These are phyloP conservation scores for Oryza glaberrima DNA, from an alignment of 176 grass and related monocot species.

Conservation along the genomic window DNA sequence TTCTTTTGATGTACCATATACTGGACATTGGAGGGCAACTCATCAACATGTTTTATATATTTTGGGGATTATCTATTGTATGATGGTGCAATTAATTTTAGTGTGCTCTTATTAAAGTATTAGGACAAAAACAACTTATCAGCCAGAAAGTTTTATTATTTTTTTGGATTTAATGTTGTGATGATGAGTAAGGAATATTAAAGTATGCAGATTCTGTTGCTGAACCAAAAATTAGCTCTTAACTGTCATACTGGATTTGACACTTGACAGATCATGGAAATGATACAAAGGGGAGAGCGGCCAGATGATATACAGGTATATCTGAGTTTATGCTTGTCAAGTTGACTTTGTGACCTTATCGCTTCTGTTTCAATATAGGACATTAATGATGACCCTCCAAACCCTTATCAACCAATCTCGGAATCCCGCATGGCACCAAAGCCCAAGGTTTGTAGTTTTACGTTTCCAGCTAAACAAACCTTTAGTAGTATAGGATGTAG, in stretches of 20 bases:
- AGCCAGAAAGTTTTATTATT: not conserved
- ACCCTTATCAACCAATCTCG: constrained; percentile 66
- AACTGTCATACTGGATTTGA: constrained; percentile 16
- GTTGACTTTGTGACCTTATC: not conserved
- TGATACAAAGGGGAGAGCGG: constrained; percentile 69
- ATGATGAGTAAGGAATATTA: not conserved
- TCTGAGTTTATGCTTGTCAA: constrained; percentile 10
- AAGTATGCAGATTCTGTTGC: not conserved
- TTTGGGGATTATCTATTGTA: constrained; percentile 3
- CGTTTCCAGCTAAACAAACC: not conserved
- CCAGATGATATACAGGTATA: constrained; percentile 68
- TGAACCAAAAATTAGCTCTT: not conserved
- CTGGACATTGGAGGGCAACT: not conserved
- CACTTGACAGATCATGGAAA: constrained; percentile 67
- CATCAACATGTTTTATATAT: not conserved
- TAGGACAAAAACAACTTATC: not conserved
- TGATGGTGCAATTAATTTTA: not conserved
- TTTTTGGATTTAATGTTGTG: not conserved
- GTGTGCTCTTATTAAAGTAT: not conserved
- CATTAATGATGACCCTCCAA: constrained; percentile 61
- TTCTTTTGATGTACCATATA: not conserved
- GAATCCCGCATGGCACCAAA: constrained; percentile 60
- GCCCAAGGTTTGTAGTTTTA: constrained; percentile 55
- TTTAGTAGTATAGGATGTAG: not conserved
- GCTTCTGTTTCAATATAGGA: constrained; percentile 44